Evolutionary conservation across 169 alveolate species (phyloP), one percentile per base, ranked within the genome.

Genomic region (Fabrea salina): DNA sequence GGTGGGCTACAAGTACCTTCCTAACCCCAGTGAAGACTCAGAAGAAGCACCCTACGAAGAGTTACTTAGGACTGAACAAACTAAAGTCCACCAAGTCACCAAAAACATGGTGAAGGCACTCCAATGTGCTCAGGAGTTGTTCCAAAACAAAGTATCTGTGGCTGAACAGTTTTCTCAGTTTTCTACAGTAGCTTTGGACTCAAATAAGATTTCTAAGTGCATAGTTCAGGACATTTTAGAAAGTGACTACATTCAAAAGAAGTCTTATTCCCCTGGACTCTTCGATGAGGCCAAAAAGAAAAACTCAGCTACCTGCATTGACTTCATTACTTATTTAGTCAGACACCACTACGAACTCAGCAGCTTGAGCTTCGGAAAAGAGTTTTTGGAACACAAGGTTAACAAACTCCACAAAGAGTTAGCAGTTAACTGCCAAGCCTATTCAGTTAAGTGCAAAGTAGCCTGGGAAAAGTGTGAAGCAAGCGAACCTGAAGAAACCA

Each of bases 41-140:
- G 66, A n/a, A 7, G 74, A 61, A 37, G 49, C 0, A 16, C 25
- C 74, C 32, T 61, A 61, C 25, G 74, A 61, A 61, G 74, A 61
- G 8, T 27, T 33, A 35, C 50, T 61, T 0, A 61, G 39, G 25
- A 25, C 16, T n/a, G 74, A 61, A 2, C 27, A 13, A 16, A 27
- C 22, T 16, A 61, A 61, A 61, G 74, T 61, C 50, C 74, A 61
- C 49, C 32, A 61, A 61, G 25, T 35, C 22, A 61, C 74, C 11
- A 61, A 61, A 61, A 51, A 61, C 8, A 16, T 37, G 19, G 19
- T 61, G 13, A 61, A 61, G 39, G 74, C 74, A 1, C 44, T 61
- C 0, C 50, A 22, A 22, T 7, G 32, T 13, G 43, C 25, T 2
- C 32, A 8, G 7, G 74, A 61, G 1, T 30, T 61, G 11, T 61